Evolutionary conservation across 352 stramenopile species (phyloP).

Genomic region (Phytophthora pisi): DNA sequence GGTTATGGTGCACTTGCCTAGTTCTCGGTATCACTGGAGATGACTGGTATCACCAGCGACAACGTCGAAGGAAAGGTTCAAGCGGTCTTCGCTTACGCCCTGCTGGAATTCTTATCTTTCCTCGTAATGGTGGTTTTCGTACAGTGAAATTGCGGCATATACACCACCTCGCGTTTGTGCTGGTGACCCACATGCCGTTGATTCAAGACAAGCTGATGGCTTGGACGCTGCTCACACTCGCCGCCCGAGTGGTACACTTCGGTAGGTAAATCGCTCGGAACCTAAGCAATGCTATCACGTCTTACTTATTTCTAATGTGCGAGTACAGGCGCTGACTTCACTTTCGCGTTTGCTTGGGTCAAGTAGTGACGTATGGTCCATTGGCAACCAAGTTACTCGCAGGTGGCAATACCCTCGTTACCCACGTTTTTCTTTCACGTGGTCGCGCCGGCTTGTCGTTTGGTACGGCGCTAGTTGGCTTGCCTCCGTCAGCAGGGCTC

Average conservation of each 20-base stretch:
- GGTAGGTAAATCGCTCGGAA: neutral
- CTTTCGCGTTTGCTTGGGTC: neutral
- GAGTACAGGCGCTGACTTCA: neutral
- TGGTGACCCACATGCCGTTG: constrained; percentile 28
- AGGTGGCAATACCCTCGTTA: too few relatives aligned
- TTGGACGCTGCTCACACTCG: constrained; percentile 8
- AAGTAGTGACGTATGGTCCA: neutral
- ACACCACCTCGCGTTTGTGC: constrained; percentile 33
- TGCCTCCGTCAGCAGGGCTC: too few relatives aligned
- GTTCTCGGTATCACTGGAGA: constrained; percentile 16
- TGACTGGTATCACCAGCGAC: constrained; percentile 2
- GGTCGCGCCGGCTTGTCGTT: too few relatives aligned
- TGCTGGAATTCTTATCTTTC: constrained; percentile 32
- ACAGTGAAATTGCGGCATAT: constrained; percentile 1
- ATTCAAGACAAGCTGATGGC: constrained; percentile 22
- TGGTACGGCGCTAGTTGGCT: too few relatives aligned
- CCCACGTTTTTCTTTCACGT: too few relatives aligned
- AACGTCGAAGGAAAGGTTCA: neutral
- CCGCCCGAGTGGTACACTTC: constrained; percentile 9
- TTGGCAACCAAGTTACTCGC: too few relatives aligned
- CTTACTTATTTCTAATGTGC: neutral
- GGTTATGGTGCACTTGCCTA: constrained; percentile 27
- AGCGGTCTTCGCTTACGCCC: constrained; percentile 17
- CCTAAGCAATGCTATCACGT: too few relatives aligned
- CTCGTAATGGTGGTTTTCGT: constrained; percentile 12